Base-by-base conservation (phyloP, 1,284 basidiomycete species). In the Ustilago trichophora region DNA sequence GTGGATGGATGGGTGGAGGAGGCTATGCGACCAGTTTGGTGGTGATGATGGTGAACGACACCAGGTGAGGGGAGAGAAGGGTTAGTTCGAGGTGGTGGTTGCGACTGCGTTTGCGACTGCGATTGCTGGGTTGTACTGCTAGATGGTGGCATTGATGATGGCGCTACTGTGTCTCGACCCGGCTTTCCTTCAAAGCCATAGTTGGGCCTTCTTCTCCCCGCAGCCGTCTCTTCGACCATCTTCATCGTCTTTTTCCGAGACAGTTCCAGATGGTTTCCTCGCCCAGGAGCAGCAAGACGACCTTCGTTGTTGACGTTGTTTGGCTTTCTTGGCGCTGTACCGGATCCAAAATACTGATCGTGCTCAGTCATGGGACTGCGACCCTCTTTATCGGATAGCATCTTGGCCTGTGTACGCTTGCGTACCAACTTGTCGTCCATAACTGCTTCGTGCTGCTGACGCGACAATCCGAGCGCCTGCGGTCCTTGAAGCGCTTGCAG, bases 401-500 rank as follows among this genome's bases (percentile, higher is more conserved):
- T 48, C 59, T 77, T 70, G 12, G 93, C 93, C 72, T 89, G 88
- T 0, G 93, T 94, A 13, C 91, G 87, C 65, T 88, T 90, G 4
- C 93, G 85, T 9, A 93, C 89, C 31, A 97, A 87, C 65, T 89
- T 92, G 33, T 83, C 84, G 75, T 93, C 89, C 12, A 92, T 89
- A 56, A 92, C 86, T 2, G 83, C 84, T 66, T 93, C 88, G 83
- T 96, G 92, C 60, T 95, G 89, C 40, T 87, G 84, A 19, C 92
- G 85, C 1, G 90, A 90, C 12, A 97, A 84, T 4, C 51, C 62
- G 0, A 29, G 35, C 4, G 63, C 59, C 25, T 64, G 54, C 6
- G 73, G 67, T 34, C 86, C 85, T 2, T 86, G 84, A 8, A 94
- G 84, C 0, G 90, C 91, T 0, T 83, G 78, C 15, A 96, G 84